Base-by-base conservation (phyloP, 371 early-diverging fungal species). In the Catenaria anguillulae region DNA sequence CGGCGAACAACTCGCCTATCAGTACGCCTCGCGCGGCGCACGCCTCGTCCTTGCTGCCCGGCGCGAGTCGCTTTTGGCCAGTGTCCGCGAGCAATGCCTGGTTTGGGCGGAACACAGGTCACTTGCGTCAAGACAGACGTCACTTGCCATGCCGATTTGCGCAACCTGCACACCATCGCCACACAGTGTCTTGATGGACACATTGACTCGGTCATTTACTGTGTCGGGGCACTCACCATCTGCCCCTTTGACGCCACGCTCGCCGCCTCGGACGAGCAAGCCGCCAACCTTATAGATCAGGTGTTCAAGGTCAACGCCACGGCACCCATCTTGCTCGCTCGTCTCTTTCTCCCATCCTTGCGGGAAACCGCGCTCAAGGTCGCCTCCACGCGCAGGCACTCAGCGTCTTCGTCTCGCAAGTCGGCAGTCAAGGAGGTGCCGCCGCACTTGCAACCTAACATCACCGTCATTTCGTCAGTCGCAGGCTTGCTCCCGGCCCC, bases 401-500 rank as follows among this genome's bases (percentile, higher is more conserved):
- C 46, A 19, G n/a, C 46, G 46, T 46, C n/a, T n/a, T 10, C 40
- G 5, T 5, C 40, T 17, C 5, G 17, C 40, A 17, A 40, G 10
- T 40, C 40, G 10, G 40, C 5, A 17, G 40, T 10, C 17, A 17
- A 40, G 17, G 5, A 10, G 40, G 40, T 40, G 10, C 40, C 40
- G 2, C 8, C 29, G 29, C n/a, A n/a, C n/a, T n/a, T n/a, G n/a
- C 29, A 10, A 31, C 52, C 52, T 15, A 12, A 26, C 15, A 13
- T 89, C 13, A 73, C 89, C 2, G 83, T 89, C 33, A 77, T 91
- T 6, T 88, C 89, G 0, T 89, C 90, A 19, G 77, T 86, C 73
- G 89, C 89, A 0, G 89, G 88, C 8, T 74, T 82, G 52, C 67
- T 85, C 0, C 85, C 84, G 13, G 86, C 91, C 24, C 92, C 92